These are phyloP conservation scores for Tricholoma matsutake DNA, from an alignment of 768 basidiomycete genomes.

Conservation along the genomic window DNA sequence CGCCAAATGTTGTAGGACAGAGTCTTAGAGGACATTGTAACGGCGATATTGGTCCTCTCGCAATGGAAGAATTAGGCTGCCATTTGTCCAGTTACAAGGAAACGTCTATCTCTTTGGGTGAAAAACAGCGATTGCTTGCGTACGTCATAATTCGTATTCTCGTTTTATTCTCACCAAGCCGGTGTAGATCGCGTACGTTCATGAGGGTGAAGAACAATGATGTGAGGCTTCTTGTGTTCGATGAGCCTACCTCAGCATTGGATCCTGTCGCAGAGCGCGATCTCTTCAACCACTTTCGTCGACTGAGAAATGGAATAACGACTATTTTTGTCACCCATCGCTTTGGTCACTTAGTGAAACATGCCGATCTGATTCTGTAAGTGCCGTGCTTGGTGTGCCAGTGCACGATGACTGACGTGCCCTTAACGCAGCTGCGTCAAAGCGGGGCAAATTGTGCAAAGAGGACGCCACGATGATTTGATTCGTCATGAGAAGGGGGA, in stretches of 20 bases:
- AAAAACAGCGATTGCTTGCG: constrained; percentile 49
- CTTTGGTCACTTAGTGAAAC: constrained; percentile 45
- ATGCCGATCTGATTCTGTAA: constrained; percentile 53
- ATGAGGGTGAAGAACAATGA: constrained; percentile 38
- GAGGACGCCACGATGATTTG: constrained; percentile 1
- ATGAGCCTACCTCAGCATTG: constrained; percentile 57
- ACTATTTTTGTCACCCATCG: constrained; percentile 57
- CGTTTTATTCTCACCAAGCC: not conserved
- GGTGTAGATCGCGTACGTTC: constrained; percentile 43
- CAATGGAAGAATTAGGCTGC: constrained; percentile 28
- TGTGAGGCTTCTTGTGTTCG: constrained; percentile 49
- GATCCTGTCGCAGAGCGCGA: constrained; percentile 53
- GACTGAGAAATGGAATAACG: constrained; percentile 43
- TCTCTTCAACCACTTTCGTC: constrained; percentile 39
- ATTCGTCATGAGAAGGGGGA: not conserved
- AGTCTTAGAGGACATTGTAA: constrained; percentile 27
- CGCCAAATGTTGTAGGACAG: constrained; percentile 23
- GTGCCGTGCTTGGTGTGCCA: constrained; percentile 20
- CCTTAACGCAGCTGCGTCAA: constrained; percentile 8
- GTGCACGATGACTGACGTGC: not conserved
- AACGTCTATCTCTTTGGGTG: constrained; percentile 40
- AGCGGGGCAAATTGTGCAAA: constrained; percentile 6
- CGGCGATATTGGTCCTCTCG: constrained; percentile 25
- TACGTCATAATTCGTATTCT: constrained; percentile 24
- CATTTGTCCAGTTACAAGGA: constrained; percentile 27